Base-by-base conservation (phyloP, 2,329 filamentous ascomycete genomes). In the Epicoccum nigrum region DNA sequence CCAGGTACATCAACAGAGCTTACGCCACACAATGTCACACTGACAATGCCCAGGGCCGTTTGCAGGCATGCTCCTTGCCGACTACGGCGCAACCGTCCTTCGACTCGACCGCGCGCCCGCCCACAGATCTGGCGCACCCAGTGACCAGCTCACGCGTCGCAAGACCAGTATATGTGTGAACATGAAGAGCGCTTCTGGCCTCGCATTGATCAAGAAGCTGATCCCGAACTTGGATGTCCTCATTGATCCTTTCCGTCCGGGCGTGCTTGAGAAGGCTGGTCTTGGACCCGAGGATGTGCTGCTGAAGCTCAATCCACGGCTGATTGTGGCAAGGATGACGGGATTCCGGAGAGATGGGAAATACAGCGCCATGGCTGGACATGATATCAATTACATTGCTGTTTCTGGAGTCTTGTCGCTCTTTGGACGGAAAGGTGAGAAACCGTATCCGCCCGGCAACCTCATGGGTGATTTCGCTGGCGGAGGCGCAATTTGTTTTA, bases 341-440 rank as follows among this genome's bases (percentile, higher is more conserved):
- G 93, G 93, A 0, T 97, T 97, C 73, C 82, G 93, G 11, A 81
- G 92, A 31, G 90, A 95, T 74, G 93, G 92, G 0, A 87, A 85
- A 64, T 97, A 96, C 75, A 84, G 83, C 39, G 76, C 82, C 65
- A 97, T 96, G 92, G 92, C 92, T 0, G 92, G 92, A 5, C 92
- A 97, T 70, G 92, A 97, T 71, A 96, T 97, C 72, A 97, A 97
- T 70, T 97, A 97, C 74, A 87, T 97, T 33, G 90, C 92, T 40
- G 90, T 96, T 0, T 89, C 88, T 0, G 93, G 93, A 0, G 87
- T 89, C 1, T 76, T 97, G 21, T 81, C 82, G 0, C 79, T 96
- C 74, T 82, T 97, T 3, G 93, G 93, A 1, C 79, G 88, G 0
- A 77, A 78, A 21, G 82, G 80, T 13, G 83, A 87, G 67, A 86